Evolutionary conservation across 169 alveolate genomes (phyloP).

Genomic region (Plasmodium relictum): DNA sequence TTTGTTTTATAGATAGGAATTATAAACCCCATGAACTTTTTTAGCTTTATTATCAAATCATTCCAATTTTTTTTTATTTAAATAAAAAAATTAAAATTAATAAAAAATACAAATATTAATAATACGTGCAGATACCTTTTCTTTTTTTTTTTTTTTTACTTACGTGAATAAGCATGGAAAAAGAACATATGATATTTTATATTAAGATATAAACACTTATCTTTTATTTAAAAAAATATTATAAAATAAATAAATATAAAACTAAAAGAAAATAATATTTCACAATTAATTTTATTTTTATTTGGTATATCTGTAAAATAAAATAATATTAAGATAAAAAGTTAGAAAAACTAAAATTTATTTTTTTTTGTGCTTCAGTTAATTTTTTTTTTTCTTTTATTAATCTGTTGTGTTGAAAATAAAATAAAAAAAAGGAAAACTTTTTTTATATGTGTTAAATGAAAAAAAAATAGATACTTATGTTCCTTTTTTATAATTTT

Average conservation of each 20-base stretch:
- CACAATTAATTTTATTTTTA: neutral
- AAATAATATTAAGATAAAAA: neutral
- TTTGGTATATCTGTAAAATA: neutral
- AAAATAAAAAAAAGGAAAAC: constrained; percentile 19
- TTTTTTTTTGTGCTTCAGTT: constrained; percentile 1
- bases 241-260: neutral
- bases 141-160: neutral
- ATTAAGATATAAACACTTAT: too few species aligned
- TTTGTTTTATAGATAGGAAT: constrained; percentile 37
- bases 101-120: neutral
- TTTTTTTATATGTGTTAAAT: neutral
- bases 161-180: neutral
- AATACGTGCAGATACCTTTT: neutral
- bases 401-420: neutral
- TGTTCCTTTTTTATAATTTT: constrained; percentile 1
- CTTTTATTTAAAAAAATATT: neutral
- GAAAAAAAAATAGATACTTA: constrained; percentile 9
- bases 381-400: neutral
- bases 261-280: neutral
- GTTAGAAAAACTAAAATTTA: neutral
- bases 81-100: neutral
- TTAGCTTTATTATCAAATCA: neutral
- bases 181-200: too few species aligned
- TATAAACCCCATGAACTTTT: constrained; percentile 68
- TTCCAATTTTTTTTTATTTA: constrained; percentile 9